phyloP scores from a whole-genome alignment of 768 basidiomycete genomes.

The Amanita rimosa region DNA sequence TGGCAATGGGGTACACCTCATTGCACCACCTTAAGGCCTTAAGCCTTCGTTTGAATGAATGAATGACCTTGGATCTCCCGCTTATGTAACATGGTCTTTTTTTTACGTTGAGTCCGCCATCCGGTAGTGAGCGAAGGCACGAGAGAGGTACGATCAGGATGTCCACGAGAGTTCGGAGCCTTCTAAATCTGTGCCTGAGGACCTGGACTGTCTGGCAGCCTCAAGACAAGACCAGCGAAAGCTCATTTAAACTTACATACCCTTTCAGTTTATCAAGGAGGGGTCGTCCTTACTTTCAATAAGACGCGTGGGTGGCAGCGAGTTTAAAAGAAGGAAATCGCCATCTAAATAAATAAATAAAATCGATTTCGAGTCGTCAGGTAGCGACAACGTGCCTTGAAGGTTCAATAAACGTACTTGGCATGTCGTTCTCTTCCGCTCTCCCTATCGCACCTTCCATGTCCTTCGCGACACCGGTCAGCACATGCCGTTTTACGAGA shows the following conservation, averaged over 20 bases:
- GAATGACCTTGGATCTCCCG: too few species aligned
- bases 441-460: constrained; percentile 55
- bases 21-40: too few species aligned
- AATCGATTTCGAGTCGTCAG: neutral
- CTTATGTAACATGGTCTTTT: neutral
- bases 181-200: constrained; percentile 3
- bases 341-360: too few species aligned
- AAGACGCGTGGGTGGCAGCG: constrained; percentile 31
- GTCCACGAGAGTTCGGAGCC: neutral
- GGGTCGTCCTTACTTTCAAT: constrained; percentile 26
- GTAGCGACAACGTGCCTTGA: constrained; percentile 1
- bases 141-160: constrained; percentile 5
- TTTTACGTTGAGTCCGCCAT: constrained; percentile 2
- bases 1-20: too few species aligned
- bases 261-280: too few species aligned
- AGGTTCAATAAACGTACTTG: constrained; percentile 34
- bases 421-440: constrained; percentile 68
- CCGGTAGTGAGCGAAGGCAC: too few species aligned
- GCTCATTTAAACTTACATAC: too few species aligned
- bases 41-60: too few species aligned
- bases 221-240: too few species aligned
- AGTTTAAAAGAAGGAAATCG: constrained; percentile 30
- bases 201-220: neutral
- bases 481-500: constrained; percentile 64
- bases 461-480: constrained; percentile 61